Evolutionary conservation across 139 green algal species (phyloP).

Genomic region (Chlamydomonas sp.): DNA sequence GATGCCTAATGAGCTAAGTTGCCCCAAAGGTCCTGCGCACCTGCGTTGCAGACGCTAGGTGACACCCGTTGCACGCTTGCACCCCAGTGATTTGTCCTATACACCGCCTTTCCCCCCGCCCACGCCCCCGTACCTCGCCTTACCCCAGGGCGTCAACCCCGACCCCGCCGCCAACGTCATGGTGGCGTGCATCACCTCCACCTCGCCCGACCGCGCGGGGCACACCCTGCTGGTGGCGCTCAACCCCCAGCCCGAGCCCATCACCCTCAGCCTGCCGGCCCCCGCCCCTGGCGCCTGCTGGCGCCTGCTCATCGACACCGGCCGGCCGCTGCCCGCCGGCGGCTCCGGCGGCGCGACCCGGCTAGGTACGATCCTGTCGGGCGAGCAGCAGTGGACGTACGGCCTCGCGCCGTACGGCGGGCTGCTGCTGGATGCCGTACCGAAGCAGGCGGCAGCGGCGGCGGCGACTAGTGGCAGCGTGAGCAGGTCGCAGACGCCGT

Average conservation of each 20-base stretch:
- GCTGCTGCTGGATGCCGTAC: constrained; percentile 28
- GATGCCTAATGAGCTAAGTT: background rate
- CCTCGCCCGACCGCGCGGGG: background rate
- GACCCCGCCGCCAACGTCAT: constrained; percentile 11
- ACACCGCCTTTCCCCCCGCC: too few species aligned
- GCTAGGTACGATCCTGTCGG: constrained; percentile 8
- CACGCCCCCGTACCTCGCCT: too few species aligned
- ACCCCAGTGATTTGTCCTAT: too few species aligned
- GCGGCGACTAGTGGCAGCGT: background rate
- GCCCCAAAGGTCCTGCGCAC: background rate
- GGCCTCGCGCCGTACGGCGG: background rate
- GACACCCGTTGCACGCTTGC: background rate
- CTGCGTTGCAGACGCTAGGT: background rate
- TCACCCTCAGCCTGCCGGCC: background rate
- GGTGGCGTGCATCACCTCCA: background rate
- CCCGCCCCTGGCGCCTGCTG: constrained; percentile 11
- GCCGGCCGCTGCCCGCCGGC: background rate
- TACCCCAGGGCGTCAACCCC: background rate
- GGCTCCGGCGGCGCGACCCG: background rate
- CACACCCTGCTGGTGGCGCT: constrained; percentile 16
- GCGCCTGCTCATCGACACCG: constrained; percentile 24
- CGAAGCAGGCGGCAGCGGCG: background rate
- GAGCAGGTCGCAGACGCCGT: background rate
- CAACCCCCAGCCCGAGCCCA: constrained; percentile 12
- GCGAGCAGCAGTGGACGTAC: background rate